These are phyloP conservation scores for Closterium sp. DNA, from an alignment of 139 green algal species.

Conservation along the genomic window DNA sequence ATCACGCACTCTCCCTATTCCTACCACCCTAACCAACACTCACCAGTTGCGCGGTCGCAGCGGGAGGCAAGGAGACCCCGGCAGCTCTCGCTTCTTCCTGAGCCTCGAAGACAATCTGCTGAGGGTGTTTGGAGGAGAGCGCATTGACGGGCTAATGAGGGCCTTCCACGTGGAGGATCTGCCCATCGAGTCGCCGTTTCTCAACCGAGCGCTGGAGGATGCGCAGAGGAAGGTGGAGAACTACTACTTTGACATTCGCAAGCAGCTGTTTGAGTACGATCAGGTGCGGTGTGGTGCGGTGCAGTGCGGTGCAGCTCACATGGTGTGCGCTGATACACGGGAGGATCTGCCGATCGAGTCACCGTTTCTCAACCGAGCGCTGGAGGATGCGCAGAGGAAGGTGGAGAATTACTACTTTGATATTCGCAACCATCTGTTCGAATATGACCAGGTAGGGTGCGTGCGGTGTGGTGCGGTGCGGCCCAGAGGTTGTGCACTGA, in stretches of 20 bases:
- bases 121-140: background rate
- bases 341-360: no score
- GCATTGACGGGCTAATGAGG: constrained; percentile 73
- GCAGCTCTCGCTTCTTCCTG: constrained; percentile 45
- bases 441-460: constrained; percentile 88
- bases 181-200: constrained; percentile 95
- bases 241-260: constrained; percentile 98
- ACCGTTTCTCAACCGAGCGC: no score
- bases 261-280: constrained; percentile 97
- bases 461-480: background rate
- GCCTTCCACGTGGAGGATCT: constrained; percentile 76
- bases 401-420: constrained; percentile 98
- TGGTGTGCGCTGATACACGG: no score
- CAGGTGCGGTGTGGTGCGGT: constrained; percentile 64
- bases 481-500: background rate
- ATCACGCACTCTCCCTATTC: constrained; percentile 87
- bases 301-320: background rate
- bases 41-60: constrained; percentile 78
- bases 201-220: constrained; percentile 87
- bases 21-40: background rate
- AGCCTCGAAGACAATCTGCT: constrained; percentile 26
- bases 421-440: constrained; percentile 94
- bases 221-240: constrained; percentile 92
- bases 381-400: constrained; percentile 73
- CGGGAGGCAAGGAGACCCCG: constrained; percentile 59